Conservation (phyloP, 1,284 basidiomycete genomes). For the Prillingera fragicola region DNA sequence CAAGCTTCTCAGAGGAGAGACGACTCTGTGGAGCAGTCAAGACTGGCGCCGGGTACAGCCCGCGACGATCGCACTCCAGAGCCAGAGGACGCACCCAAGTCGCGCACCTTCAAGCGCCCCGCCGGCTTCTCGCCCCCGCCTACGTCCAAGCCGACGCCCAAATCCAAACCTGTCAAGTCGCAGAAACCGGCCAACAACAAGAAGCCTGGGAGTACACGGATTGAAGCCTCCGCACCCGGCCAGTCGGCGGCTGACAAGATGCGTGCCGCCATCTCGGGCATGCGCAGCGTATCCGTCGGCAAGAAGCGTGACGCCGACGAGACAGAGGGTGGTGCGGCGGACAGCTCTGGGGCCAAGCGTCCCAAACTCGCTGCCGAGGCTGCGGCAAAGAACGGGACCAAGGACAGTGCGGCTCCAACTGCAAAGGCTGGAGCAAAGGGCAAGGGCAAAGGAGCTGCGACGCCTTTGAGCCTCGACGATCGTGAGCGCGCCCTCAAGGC, state of each 20-base stretch:
- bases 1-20: background rate
- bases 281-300: slow-evolving; percentile 5
- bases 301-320: slow-evolving; percentile 13
- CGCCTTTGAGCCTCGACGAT: slow-evolving; percentile 12
- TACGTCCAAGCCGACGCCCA: background rate
- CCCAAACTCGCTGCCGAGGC: background rate
- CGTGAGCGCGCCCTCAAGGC: slow-evolving; percentile 21
- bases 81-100: background rate
- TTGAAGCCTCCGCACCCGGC: background rate
- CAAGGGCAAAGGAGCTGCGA: background rate
- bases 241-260: slow-evolving; percentile 2
- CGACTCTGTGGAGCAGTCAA: background rate
- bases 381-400: background rate
- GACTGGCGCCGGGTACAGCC: background rate
- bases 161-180: background rate
- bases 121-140: slow-evolving; percentile 3
- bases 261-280: slow-evolving; percentile 3
- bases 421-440: background rate
- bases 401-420: background rate
- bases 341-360: background rate
- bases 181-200: background rate
- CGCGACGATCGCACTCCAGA: background rate
- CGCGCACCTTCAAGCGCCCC: slow-evolving; percentile 3
- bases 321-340: background rate
- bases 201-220: too few relatives aligned